phyloP scores from a whole-genome alignment of 2,329 filamentous ascomycete species.

The Talaromyces amestolkiae region DNA sequence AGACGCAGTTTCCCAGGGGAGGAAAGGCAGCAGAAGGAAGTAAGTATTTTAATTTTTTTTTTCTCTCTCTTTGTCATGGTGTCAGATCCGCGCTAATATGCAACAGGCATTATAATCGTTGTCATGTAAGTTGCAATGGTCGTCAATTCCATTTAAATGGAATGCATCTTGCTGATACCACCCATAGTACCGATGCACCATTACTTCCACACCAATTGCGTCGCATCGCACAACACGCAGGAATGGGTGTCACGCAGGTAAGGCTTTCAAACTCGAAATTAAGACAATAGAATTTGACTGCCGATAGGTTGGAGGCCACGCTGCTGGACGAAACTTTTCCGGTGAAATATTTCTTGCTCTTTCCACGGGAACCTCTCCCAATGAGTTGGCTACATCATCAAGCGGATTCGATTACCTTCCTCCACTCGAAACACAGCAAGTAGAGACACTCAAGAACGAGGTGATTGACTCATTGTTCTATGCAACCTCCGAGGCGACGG shows the following conservation, averaged over 20 bases:
- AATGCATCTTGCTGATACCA: background rate
- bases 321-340: constrained; percentile 7
- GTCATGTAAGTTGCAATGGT: background rate
- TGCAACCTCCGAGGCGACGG: constrained; percentile 4
- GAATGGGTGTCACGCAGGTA: background rate
- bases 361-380: background rate
- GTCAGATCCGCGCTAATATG: background rate
- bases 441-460: constrained; percentile 8
- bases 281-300: background rate
- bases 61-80: too few species aligned
- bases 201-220: constrained; percentile 12
- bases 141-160: too few species aligned
- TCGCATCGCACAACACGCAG: constrained; percentile 8
- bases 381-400: constrained; percentile 3
- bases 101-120: background rate
- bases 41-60: background rate
- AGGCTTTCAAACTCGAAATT: background rate
- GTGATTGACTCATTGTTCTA: constrained; percentile 11
- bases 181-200: constrained; percentile 7
- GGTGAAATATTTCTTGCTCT: constrained; percentile 13
- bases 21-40: constrained; percentile 6
- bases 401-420: constrained; percentile 7
- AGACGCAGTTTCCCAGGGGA: background rate
- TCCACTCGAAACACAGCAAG: constrained; percentile 4
- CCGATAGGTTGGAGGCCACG: background rate